Evolutionary conservation across 192 early-diverging fungal genomes (phyloP), one percentile per base, ranked within the genome.

Genomic region (Gonapodya prolifera): DNA sequence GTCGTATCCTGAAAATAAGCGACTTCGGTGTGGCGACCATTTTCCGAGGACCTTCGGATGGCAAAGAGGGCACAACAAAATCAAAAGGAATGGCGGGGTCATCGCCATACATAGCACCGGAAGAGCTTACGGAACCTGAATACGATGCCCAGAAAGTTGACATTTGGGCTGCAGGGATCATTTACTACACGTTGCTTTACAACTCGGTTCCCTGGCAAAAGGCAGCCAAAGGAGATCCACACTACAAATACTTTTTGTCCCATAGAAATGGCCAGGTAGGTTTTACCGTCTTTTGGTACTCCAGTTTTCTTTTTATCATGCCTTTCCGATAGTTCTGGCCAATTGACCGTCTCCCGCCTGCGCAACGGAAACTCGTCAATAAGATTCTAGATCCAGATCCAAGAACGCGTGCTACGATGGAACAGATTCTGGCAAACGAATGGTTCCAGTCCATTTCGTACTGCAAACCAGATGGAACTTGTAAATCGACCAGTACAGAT

Each of bases 131-230:
- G 0, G 82, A 81, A 70, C 89, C 90, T 78, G 90, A 91, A 76
- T 99, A 99, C 79, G 95, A 99, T 82, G 93, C 91, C 2, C 91
- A 94, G 80, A 84, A 88, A 23, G 91, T 95, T 2, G 97, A 99
- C 81, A 85, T 99, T 34, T 99, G 97, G 97, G 88, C 94, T n/a
- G 88, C 91, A 32, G 97, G 94, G 69, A 92, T 99, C 28, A 95
- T 98, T 16, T 95, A 90, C 85, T 97, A 93, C 82, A 90, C 91
- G 18, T 88, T 93, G 86, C 84, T 90, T 70, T 89, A 88, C 79
- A 87, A 89, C 81, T 87, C 81, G 80, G 91, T 82, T 85, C 90
- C 85, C 32, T 90, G 78, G 88, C 89, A 69, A 78, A 76, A 78
- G 35, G 84, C 84, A 69, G 76, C 29, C 70, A 79, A 75, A 80